Percentiles rank a stretch among this genome's conserved stretches.
These are phyloP conservation scores for Trichosporon inkin DNA, from an alignment of 1,284 basidiomycete species.

Conservation along the genomic window DNA sequence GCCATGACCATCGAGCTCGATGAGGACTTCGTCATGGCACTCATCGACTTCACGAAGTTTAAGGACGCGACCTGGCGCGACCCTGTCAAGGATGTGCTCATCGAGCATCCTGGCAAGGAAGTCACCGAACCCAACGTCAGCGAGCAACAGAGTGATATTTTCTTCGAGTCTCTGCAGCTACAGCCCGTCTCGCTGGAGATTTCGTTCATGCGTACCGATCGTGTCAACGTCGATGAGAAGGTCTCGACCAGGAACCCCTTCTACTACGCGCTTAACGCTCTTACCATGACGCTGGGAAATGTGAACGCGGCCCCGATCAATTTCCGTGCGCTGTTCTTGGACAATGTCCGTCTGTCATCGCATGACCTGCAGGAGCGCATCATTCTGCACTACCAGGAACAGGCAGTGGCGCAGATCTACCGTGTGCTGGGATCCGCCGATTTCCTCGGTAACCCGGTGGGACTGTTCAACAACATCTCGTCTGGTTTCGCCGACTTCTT, in stretches of 20 bases:
- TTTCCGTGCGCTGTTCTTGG: conserved; percentile 89
- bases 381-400: conserved; percentile 89
- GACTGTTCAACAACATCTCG: conserved; percentile 96
- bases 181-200: conserved; percentile 90
- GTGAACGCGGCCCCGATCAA: conserved; percentile 95
- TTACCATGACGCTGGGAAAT: conserved; percentile 96
- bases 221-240: conserved; percentile 90
- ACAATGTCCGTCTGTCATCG: conserved; percentile 84
- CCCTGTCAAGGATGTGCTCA: conserved; percentile 66
- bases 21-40: conserved; percentile 90
- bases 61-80: conserved; percentile 85
- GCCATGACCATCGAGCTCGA: conserved; percentile 93
- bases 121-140: conserved; percentile 73
- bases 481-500: conserved; percentile 99
- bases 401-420: conserved; percentile 89
- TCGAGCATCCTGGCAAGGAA: conserved; percentile 64
- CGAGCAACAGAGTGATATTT: conserved; percentile 64
- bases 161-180: conserved; percentile 95
- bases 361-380: conserved; percentile 82
- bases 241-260: conserved; percentile 75
- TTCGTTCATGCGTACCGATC: conserved; percentile 95
- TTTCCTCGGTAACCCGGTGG: conserved; percentile 77
- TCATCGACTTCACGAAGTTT: conserved; percentile 88
- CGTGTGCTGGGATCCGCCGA: conserved; percentile 95
- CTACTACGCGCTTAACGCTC: conserved; percentile 86